Conservation (phyloP, 768 basidiomycete species). For the Lyophyllum shimeji region DNA sequence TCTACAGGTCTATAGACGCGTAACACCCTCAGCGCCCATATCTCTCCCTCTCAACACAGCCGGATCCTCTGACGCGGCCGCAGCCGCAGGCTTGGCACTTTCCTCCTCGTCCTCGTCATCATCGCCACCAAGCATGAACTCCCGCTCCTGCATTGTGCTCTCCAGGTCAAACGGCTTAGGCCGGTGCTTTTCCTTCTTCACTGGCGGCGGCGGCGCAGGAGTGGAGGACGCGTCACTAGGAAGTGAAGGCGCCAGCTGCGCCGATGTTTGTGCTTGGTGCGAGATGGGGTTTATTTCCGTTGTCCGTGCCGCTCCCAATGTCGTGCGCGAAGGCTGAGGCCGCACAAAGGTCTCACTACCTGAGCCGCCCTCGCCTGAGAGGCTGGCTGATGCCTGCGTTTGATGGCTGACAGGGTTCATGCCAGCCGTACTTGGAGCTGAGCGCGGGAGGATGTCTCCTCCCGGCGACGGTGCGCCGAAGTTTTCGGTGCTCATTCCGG, state of each 20-base stretch:
- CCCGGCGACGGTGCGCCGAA: constrained; percentile 3
- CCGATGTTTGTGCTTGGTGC: constrained; percentile 36
- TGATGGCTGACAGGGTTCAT: constrained; percentile 40
- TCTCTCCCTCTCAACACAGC: constrained; percentile 2
- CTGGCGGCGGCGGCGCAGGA: constrained; percentile 4
- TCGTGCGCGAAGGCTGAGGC: constrained; percentile 22
- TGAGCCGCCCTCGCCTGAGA: constrained; percentile 14
- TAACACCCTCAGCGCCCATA: neutral
- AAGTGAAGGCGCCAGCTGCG: constrained; percentile 10
- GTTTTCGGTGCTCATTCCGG: constrained; percentile 8
- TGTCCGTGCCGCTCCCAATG: constrained; percentile 13
- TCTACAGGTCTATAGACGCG: neutral
- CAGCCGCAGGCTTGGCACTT: neutral
- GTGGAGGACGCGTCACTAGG: constrained; percentile 11
- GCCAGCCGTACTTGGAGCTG: constrained; percentile 5
- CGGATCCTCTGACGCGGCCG: neutral
- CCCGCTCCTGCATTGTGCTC: constrained; percentile 29
- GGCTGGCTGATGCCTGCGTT: constrained; percentile 11
- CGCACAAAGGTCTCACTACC: constrained; percentile 27
- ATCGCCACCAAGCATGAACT: constrained; percentile 36
- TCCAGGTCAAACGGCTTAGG: constrained; percentile 15
- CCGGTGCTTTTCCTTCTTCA: constrained; percentile 13
- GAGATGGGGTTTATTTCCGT: constrained; percentile 41
- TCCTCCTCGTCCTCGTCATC: constrained; percentile 24
- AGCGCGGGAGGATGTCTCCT: constrained; percentile 1